phyloP scores from a whole-genome alignment of 2,329 filamentous ascomycete genomes.

The Didymella pomorum region DNA sequence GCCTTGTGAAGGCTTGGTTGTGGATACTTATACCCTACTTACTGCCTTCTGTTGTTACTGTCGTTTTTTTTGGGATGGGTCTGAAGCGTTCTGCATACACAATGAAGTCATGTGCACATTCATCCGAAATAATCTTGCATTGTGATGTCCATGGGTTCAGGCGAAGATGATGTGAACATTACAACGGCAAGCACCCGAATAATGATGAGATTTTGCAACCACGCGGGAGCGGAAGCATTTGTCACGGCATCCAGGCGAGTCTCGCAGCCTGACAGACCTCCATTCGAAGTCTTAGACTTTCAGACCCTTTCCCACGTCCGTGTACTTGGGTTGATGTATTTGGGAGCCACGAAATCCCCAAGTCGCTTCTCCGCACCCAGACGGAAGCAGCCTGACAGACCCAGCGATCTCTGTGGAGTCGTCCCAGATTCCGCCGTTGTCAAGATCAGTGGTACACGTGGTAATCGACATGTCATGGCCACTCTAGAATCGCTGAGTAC shows the following conservation, averaged over 20 bases:
- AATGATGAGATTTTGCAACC: neutral
- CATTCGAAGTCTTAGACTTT: no score
- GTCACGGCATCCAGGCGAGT: neutral
- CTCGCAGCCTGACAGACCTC: neutral
- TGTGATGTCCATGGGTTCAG: neutral
- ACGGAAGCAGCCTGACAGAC: slow-evolving; percentile 10
- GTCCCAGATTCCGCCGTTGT: neutral
- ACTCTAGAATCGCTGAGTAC: neutral
- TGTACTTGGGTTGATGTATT: no score
- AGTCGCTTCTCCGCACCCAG: neutral
- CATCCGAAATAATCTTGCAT: neutral
- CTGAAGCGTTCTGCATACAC: slow-evolving; percentile 3
- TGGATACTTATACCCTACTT: slow-evolving; percentile 22
- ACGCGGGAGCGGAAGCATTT: neutral
- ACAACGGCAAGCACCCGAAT: neutral
- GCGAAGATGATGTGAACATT: neutral
- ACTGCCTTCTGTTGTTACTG: slow-evolving; percentile 6
- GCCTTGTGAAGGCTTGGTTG: slow-evolving; percentile 6
- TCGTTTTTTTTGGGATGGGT: slow-evolving; percentile 22
- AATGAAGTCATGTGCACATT: slow-evolving; percentile 8
- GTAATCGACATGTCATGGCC: neutral
- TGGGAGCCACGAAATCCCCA: no score
- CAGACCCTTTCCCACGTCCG: no score
- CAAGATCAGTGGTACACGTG: neutral
- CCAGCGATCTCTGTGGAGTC: neutral